Conservation (phyloP, 192 early-diverging fungal species). For the Linnemannia schmuckeri region DNA sequence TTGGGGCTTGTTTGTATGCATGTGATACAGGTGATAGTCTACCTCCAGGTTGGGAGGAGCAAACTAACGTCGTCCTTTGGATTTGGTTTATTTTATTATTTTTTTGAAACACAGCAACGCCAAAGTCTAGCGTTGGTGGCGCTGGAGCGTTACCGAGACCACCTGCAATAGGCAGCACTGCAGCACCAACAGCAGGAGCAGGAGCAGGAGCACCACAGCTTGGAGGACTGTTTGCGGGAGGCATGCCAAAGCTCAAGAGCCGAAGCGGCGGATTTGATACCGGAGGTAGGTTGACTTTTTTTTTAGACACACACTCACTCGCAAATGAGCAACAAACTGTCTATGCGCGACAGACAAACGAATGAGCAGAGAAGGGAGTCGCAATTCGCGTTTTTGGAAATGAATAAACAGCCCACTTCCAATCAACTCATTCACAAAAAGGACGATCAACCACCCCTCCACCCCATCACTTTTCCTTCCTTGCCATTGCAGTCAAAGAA, state of each 20-base stretch:
- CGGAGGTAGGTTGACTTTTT: slow-evolving; percentile 48
- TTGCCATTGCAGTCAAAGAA: background rate
- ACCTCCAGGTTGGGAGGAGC: too few species aligned
- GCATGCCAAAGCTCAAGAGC: slow-evolving; percentile 73
- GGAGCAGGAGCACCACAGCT: slow-evolving; percentile 58
- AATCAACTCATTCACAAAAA: background rate
- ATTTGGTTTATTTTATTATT: too few species aligned
- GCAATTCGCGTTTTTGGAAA: background rate
- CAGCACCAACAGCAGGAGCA: slow-evolving; percentile 21
- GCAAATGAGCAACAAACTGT: background rate
- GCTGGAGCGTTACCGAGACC: slow-evolving; percentile 42
- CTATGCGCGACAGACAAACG: background rate
- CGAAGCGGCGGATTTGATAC: slow-evolving; percentile 68
- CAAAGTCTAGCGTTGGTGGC: slow-evolving; percentile 25
- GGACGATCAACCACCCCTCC: background rate
- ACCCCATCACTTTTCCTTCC: background rate
- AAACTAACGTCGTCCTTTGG: too few species aligned
- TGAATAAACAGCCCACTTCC: background rate
- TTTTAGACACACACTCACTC: background rate
- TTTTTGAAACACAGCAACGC: slow-evolving; percentile 17
- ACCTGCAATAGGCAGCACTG: slow-evolving; percentile 25
- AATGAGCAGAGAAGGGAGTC: background rate
- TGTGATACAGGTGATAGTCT: background rate
- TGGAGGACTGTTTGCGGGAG: slow-evolving; percentile 72
- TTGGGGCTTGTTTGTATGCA: background rate